A percentile compares a stretch with the other conserved stretches of the same genome.
Conservation (phyloP, 176 grass and related monocot genomes). For the Triticum dicoccoides region DNA sequence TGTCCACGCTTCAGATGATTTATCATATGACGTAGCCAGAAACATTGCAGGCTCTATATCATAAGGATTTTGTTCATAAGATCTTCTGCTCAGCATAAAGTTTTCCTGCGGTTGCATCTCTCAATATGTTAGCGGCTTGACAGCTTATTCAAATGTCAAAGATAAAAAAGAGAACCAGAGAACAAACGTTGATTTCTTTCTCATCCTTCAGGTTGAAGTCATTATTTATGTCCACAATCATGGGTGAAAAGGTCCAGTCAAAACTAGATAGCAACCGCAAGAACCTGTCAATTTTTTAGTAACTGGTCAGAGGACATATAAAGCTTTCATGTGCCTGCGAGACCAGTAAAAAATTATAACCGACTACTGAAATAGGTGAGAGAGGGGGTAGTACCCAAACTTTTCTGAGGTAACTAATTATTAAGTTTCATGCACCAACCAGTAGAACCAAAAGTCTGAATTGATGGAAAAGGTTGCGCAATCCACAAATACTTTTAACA, state of each 20-base stretch:
- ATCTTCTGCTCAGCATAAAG: conserved; percentile 80
- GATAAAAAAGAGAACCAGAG: conserved; percentile 20
- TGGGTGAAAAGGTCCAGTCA: conserved; percentile 91
- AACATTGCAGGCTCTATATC: conserved; percentile 75
- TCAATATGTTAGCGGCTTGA: conserved; percentile 3
- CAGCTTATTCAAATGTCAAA: conserved; percentile 19
- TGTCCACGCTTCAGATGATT: conserved; percentile 92
- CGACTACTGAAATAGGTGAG: neutral
- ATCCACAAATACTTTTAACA: neutral
- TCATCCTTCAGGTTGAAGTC: conserved; percentile 80
- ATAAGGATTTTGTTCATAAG: conserved; percentile 71
- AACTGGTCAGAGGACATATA: conserved; percentile 20
- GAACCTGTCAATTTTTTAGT: conserved; percentile 63
- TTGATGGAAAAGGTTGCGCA: neutral
- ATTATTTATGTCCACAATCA: conserved; percentile 93
- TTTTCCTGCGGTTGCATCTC: conserved; percentile 51
- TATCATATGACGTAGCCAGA: conserved; percentile 89
- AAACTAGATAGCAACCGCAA: conserved; percentile 77
- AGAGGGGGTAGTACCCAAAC: neutral
- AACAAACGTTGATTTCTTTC: conserved; percentile 77
- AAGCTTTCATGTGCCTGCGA: neutral
- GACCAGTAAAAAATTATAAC: conserved; percentile 17
- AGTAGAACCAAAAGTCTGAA: neutral
- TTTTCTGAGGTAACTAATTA: conserved; percentile 1
- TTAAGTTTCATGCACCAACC: neutral